These are phyloP conservation scores for Camellia japonica DNA, from an alignment of 148 eudicot genomes.

Conservation along the genomic window DNA sequence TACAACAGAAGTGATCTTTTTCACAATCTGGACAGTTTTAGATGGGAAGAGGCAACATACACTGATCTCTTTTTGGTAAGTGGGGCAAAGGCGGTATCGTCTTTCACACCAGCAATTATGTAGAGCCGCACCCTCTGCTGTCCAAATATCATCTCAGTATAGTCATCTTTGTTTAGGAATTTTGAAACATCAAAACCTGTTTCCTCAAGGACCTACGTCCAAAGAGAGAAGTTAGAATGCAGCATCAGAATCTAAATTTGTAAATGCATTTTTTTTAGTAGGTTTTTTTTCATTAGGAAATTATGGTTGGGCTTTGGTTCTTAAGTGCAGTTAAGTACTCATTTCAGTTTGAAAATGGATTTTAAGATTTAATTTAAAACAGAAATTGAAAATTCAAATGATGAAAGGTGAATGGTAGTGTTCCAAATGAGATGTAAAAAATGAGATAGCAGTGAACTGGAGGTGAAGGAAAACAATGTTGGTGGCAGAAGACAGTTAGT, in stretches of 20 bases:
- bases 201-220: constrained; percentile 88
- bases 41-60: constrained; percentile 41
- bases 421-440: too few relatives aligned
- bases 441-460: too few relatives aligned
- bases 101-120: constrained; percentile 83
- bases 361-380: too few relatives aligned
- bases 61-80: constrained; percentile 88
- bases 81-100: constrained; percentile 86
- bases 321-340: neutral
- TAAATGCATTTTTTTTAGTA: neutral
- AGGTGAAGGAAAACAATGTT: neutral
- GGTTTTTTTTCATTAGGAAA: neutral
- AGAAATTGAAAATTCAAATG: too few relatives aligned
- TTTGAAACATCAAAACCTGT: constrained; percentile 93
- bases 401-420: too few relatives aligned
- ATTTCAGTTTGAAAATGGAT: neutral
- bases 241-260: constrained; percentile 5
- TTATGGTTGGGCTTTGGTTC: neutral
- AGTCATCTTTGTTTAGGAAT: constrained; percentile 77
- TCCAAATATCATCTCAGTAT: constrained; percentile 84
- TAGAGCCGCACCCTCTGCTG: constrained; percentile 98
- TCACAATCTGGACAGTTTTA: neutral
- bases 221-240: constrained; percentile 3
- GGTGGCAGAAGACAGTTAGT: neutral
- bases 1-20: neutral